Evolutionary conservation across 768 basidiomycete species (phyloP), one percentile per base, ranked within the genome.

Genomic region (Rhodotorula toruloides): DNA sequence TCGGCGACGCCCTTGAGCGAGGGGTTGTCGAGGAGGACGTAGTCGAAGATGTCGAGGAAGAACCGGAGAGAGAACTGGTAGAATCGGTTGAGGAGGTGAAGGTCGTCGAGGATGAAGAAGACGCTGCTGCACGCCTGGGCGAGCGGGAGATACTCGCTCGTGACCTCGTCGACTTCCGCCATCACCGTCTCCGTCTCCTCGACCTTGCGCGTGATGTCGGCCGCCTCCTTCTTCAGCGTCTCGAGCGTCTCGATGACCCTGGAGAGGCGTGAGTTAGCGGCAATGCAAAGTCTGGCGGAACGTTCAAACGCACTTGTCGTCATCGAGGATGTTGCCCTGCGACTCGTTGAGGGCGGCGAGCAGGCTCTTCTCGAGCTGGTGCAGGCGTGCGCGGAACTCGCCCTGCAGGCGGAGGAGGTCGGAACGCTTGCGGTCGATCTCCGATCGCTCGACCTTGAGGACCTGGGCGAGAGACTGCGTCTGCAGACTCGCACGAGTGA

Each of bases 11-110:
- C 84, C 77, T 83, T 86, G 68, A 98, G 83, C 76, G 91, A 88
- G 17, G 93, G 92, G 76, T 98, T 97, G 73, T 89, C 87, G 71
- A 88, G 87, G 13, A 98, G 84, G 63, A 94, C 86, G 73, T 88
- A 90, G 79, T 98, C 91, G 79, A 99, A 99, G 75, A 97, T 94
- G 76, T 96, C 94, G 65, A 98, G 84, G 88, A 99, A 99, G 83
- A 94, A 97, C 36, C 83, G 87, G 52, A 99, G 83, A 3, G 96
- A 98, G 82, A 99, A 99, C 77, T 97, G 91, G 76, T 99, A 99
- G 81, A 98, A 98, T 79, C 96, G 94, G 75, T 94, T 91, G 80
- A 97, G 84, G 58, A 88, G 82, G 76, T 90, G 88, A 55, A 98
- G 83, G 74, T 97, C 92, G 75, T 98, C 94, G 73, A 99, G 81